Conservation (phyloP, 2,329 filamentous ascomycete species). For the Botryotinia calthae region DNA sequence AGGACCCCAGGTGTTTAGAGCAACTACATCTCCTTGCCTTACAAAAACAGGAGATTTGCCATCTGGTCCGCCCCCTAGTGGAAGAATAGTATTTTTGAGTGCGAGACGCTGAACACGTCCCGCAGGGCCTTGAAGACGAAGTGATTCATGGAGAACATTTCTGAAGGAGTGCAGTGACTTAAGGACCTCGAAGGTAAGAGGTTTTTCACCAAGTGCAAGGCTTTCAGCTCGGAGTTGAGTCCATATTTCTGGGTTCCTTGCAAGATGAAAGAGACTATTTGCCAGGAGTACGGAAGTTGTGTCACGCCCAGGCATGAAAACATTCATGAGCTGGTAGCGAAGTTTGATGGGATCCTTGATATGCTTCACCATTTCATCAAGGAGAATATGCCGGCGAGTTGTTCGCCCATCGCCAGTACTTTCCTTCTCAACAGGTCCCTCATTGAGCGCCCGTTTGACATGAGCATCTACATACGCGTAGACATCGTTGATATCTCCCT, state of each 20-base stretch:
- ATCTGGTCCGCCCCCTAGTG: slow-evolving; percentile 35
- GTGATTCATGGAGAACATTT: slow-evolving; percentile 36
- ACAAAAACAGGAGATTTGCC: slow-evolving; percentile 33
- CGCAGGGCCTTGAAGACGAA: slow-evolving; percentile 53
- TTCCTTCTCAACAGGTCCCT: slow-evolving; percentile 29
- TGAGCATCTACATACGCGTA: slow-evolving; percentile 48
- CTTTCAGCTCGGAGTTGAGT: slow-evolving; percentile 44
- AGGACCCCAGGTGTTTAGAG: slow-evolving; percentile 29
- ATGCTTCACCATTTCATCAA: slow-evolving; percentile 53
- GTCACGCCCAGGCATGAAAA: slow-evolving; percentile 55
- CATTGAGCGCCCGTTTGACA: slow-evolving; percentile 40
- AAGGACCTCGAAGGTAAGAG: slow-evolving; percentile 23
- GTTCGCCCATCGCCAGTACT: slow-evolving; percentile 35
- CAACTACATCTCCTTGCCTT: slow-evolving; percentile 27
- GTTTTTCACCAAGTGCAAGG: slow-evolving; percentile 29
- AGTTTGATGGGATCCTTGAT: slow-evolving; percentile 43
- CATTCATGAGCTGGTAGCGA: slow-evolving; percentile 44
- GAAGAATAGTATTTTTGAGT: slow-evolving; percentile 41
- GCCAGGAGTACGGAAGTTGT: slow-evolving; percentile 44
- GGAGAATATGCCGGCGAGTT: slow-evolving; percentile 48
- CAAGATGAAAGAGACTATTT: background rate
- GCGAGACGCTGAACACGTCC: slow-evolving; percentile 50
- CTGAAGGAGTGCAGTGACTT: slow-evolving; percentile 46
- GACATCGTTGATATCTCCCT: slow-evolving; percentile 37
- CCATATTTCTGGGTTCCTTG: background rate